Base-by-base conservation (phyloP, 441 rosid genomes). In the Pelargonium fulgidum region DNA sequence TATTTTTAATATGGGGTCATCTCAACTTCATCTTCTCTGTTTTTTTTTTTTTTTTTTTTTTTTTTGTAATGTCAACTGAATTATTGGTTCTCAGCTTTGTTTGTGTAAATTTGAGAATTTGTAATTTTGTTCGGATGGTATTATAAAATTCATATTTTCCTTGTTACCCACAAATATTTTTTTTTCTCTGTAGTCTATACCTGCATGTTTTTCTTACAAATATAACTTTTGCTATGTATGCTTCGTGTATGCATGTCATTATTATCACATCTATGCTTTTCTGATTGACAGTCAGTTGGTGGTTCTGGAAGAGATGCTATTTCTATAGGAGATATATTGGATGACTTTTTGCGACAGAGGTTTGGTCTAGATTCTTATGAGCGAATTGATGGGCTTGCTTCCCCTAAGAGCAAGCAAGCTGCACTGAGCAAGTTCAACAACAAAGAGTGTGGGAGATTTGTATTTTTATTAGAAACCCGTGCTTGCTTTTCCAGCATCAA, bases 341-440 rank as follows among this genome's bases (percentile, higher is more conserved):
- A 94, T 77, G 97, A 92, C 80, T 85, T 86, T 64, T 36, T 92
- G 82, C 83, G 83, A 22, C 87, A 81, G 52, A 87, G 93, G 79
- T 92, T 87, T 88, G 99, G 99, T 72, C 62, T 48, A 61, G 81
- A 87, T 72, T 86, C 89, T 72, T 94, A 89, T 81, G 98, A 89
- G 76, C 90, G 98, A 56, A 72, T 86, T 74, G 94, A 87, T 68
- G 81, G 81, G 62, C 75, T 77, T 70, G 76, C 24, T 42, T 74
- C 68, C 61, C 44, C 84, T 73, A 87, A 84, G 80, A 59, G 64
- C 64, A 90, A 85, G 84, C 81, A 75, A 69, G 74, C 81, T 73
- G 92, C 94, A 24, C 68, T 87, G 50, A 74, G 81, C 68, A 89
- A 77, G 66, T 94, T 90, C 84, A 94, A 94, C 56, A 41, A 75